Base-by-base conservation (phyloP, 345 rosid species). In the Cardiospermum halicacabum region DNA sequence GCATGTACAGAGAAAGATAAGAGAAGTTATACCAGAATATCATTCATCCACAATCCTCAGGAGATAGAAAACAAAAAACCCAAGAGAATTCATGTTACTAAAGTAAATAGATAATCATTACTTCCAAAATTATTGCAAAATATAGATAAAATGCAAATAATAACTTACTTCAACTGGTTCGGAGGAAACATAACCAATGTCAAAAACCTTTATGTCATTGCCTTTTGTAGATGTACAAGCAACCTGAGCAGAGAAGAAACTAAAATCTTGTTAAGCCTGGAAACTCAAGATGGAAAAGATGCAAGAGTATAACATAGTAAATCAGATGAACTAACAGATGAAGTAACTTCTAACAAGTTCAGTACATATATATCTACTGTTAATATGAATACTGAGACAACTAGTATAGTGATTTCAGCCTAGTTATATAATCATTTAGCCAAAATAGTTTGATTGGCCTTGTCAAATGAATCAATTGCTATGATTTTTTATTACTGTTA, bases 121-220 rank as follows among this genome's bases (percentile, higher is more conserved):
- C 53, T 26, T 27, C 51, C 42, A 65, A 39, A 10, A 54, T 39
- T 25, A 49, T 36, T 51, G 4, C n/a, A 32, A 25, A 53, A 57
- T 39, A 58, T 32, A 56, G 49, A 69, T 11, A 56, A 22, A 59
- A 48, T 60, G 53, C 6, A 27, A 72, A 59, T 58, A 4, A 67
- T 30, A 30, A 65, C 87, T 75, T 78, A 87, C 99, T 78, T 85
- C 84, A 60, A 74, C 69, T 40, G 97, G 97, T 59, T 84, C 73
- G n/a, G 87, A 68, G 68, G 97, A 89, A 51, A 85, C 51, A 69
- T 85, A 91, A 65, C 96, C 84, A 72, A 94, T 78, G 71, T 94
- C 96, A 45, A 80, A 94, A 62, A 94, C 75, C 4, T 69, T 74
- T 31, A 87, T 88, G 76, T 81, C 85, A 42, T 81, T 76, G 21